phyloP scores from a whole-genome alignment of 257 asterid species.

The Scutellaria barbata region DNA sequence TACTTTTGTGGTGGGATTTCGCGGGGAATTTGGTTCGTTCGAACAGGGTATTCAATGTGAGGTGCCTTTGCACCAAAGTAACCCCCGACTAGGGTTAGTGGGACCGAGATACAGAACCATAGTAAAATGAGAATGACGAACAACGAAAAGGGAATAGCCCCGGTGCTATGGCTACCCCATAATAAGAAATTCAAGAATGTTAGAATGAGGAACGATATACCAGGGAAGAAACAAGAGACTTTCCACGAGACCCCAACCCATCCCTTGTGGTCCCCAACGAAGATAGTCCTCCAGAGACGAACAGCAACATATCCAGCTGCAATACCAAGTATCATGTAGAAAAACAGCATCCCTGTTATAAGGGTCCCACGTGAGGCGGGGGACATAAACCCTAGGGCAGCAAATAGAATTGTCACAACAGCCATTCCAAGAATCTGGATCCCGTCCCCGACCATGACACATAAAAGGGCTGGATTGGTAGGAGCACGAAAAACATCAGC shows the following conservation, averaged over 20 bases:
- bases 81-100: conserved; percentile 81
- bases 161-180: conserved; percentile 89
- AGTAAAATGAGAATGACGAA: conserved; percentile 71
- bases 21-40: conserved; percentile 83
- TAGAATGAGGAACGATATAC: conserved; percentile 68
- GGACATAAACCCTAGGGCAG: conserved; percentile 92
- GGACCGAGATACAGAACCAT: conserved; percentile 89
- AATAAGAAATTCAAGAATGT: conserved; percentile 71
- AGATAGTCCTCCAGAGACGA: conserved; percentile 82
- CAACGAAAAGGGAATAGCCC: conserved; percentile 84
- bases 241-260: conserved; percentile 82
- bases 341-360: conserved; percentile 76
- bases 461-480: conserved; percentile 64
- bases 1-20: conserved; percentile 84
- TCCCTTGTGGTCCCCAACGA: conserved; percentile 69
- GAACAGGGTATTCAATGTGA: conserved; percentile 75
- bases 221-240: conserved; percentile 83
- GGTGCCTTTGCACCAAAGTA: conserved; percentile 83
- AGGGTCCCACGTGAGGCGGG: conserved; percentile 89
- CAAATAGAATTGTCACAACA: conserved; percentile 72
- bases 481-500: conserved; percentile 87
- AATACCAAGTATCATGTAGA: conserved; percentile 78
- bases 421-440: conserved; percentile 90
- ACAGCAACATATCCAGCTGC: conserved; percentile 85
- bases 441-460: conserved; percentile 85